A percentile compares a stretch with the other conserved stretches of the same genome.
Conservation (phyloP, 2,329 filamentous ascomycete species). For the Byssochlamys sp. region DNA sequence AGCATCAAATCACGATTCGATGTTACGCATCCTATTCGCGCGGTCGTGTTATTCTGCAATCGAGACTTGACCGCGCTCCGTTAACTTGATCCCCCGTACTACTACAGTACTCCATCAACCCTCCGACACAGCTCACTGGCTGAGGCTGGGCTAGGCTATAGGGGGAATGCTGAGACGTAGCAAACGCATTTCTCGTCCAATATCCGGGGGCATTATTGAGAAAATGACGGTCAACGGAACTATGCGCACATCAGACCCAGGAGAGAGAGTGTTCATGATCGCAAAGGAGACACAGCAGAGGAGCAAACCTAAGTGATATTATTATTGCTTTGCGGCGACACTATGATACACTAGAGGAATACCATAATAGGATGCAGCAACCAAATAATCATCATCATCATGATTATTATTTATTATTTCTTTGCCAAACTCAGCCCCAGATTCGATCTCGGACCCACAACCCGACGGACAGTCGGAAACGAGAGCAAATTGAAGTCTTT, state of each 20-base stretch:
- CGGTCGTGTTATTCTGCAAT: background rate
- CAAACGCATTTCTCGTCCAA: too few species aligned
- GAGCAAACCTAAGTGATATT: too few species aligned
- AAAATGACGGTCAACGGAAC: background rate
- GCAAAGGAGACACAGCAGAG: background rate
- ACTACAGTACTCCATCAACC: background rate
- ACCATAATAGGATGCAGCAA: background rate
- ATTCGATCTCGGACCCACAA: background rate
- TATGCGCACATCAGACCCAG: background rate
- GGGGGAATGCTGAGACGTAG: too few species aligned
- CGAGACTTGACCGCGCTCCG: background rate
- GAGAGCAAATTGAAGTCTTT: background rate
- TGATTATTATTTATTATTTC: background rate
- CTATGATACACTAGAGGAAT: background rate
- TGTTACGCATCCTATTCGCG: background rate
- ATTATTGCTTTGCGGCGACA: background rate
- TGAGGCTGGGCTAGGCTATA: background rate
- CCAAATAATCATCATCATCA: background rate
- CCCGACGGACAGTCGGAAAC: background rate
- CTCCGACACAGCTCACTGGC: background rate
- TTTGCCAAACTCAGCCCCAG: background rate
- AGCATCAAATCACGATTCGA: background rate
- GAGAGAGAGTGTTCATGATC: background rate
- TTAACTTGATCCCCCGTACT: background rate
- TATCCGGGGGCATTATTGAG: background rate